Conservation (phyloP, 2,329 filamentous ascomycete genomes). For the Diaporthe vexans region DNA sequence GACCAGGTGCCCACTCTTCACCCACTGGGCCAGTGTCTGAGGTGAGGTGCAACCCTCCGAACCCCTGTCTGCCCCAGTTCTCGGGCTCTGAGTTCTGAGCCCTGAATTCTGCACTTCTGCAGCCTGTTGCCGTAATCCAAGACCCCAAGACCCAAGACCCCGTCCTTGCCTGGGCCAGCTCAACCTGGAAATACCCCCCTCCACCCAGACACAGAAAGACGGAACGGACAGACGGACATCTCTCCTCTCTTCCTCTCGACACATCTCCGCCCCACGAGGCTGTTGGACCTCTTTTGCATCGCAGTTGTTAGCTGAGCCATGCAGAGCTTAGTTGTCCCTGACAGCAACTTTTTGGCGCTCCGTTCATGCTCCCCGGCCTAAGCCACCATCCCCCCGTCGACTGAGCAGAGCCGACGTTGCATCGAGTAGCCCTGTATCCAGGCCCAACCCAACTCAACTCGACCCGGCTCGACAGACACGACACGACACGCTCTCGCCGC, state of each 20-base stretch:
- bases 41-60: constrained; percentile 12
- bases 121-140: constrained; percentile 9
- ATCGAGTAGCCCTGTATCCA: constrained; percentile 10
- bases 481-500: constrained; percentile 11
- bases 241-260: constrained; percentile 1
- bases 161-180: background rate
- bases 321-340: constrained; percentile 4
- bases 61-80: constrained; percentile 23
- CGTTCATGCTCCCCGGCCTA: constrained; percentile 14
- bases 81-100: constrained; percentile 18
- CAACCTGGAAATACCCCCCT: constrained; percentile 20
- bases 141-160: no score
- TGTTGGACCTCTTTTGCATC: background rate
- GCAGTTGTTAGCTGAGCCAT: constrained; percentile 7
- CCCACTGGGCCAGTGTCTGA: background rate
- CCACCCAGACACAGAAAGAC: constrained; percentile 14
- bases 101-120: constrained; percentile 9
- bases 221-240: background rate
- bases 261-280: background rate
- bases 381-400: background rate
- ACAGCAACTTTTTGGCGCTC: constrained; percentile 8
- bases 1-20: background rate
- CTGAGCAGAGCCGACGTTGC: constrained; percentile 27
- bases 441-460: background rate
- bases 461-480: background rate